Percentiles rank a stretch among this genome's conserved stretches.
Evolutionary conservation across 176 grass and related monocot species (phyloP).

Genomic region (Leersia perrieri): DNA sequence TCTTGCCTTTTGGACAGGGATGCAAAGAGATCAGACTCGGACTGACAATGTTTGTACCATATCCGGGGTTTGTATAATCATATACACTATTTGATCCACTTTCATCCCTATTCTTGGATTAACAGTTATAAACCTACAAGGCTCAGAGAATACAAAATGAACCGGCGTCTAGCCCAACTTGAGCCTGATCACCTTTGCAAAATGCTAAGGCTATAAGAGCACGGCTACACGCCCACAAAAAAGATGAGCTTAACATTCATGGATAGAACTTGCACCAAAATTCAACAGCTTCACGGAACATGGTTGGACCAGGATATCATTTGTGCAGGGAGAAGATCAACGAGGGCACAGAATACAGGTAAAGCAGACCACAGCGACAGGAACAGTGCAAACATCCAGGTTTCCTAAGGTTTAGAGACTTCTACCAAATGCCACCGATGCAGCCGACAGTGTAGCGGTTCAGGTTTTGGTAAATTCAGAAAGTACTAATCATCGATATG

Average conservation of each 20-base stretch:
- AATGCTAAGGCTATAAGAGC: not conserved
- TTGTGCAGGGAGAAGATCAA: conserved; percentile 9
- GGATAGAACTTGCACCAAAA: not conserved
- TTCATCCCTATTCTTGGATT: not conserved
- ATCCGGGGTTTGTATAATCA: not conserved
- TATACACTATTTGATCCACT: not conserved
- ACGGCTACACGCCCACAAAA: not conserved
- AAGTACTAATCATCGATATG: conserved; percentile 41
- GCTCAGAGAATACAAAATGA: not conserved
- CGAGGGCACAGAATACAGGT: not conserved
- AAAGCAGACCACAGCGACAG: not conserved
- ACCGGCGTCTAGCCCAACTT: not conserved
- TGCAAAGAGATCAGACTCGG: not conserved
- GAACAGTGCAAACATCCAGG: conserved; percentile 1
- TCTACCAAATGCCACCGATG: not conserved
- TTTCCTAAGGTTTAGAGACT: not conserved
- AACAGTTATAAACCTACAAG: not conserved
- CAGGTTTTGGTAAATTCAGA: not conserved
- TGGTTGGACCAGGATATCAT: not conserved
- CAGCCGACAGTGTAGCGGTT: not conserved
- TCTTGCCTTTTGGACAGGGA: not conserved
- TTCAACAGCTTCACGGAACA: conserved; percentile 1
- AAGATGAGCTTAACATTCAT: not conserved
- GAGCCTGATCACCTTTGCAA: not conserved
- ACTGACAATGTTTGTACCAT: not conserved